Evolutionary conservation across 768 basidiomycete species (phyloP).

Genomic region (Rhodotorula taiwanensis): DNA sequence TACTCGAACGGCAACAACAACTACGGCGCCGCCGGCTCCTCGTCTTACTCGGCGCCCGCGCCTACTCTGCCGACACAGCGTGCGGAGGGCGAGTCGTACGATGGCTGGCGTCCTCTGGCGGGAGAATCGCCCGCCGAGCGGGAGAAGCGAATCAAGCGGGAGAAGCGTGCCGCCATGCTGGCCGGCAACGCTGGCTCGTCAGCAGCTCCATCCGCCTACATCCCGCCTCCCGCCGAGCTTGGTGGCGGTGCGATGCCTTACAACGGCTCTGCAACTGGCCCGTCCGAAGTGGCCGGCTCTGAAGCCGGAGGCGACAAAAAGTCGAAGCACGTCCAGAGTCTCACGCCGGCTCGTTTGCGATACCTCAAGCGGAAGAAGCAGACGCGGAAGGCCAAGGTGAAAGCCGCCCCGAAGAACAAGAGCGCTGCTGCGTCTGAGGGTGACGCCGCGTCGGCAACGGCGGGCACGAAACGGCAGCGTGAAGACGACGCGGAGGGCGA

Average conservation of each 20-base stretch:
- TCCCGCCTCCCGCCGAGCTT: background rate
- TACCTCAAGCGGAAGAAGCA: slow-evolving; percentile 71
- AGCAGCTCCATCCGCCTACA: background rate
- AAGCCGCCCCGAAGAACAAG: slow-evolving; percentile 40
- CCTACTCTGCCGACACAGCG: background rate
- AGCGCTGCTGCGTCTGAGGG: slow-evolving; percentile 37
- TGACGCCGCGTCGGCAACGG: slow-evolving; percentile 7
- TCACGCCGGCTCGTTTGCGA: slow-evolving; percentile 65
- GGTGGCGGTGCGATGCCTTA: background rate
- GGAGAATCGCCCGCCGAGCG: slow-evolving; percentile 18
- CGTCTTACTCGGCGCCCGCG: background rate
- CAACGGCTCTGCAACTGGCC: background rate
- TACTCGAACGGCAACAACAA: too few species aligned
- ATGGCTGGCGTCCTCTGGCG: slow-evolving; percentile 18
- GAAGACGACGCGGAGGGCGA: slow-evolving; percentile 42
- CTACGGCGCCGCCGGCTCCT: slow-evolving; percentile 6
- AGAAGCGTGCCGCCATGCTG: slow-evolving; percentile 28
- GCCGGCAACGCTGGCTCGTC: slow-evolving; percentile 1
- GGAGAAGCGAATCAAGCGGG: slow-evolving; percentile 28
- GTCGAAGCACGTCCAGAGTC: slow-evolving; percentile 46
- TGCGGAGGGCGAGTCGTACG: slow-evolving; percentile 14
- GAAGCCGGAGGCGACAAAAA: slow-evolving; percentile 12
- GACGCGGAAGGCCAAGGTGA: slow-evolving; percentile 45
- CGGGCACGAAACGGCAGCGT: slow-evolving; percentile 29
- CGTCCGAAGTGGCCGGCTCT: background rate